Base-by-base conservation (phyloP, 257 asterid species). In the Pogostemon cablin region DNA sequence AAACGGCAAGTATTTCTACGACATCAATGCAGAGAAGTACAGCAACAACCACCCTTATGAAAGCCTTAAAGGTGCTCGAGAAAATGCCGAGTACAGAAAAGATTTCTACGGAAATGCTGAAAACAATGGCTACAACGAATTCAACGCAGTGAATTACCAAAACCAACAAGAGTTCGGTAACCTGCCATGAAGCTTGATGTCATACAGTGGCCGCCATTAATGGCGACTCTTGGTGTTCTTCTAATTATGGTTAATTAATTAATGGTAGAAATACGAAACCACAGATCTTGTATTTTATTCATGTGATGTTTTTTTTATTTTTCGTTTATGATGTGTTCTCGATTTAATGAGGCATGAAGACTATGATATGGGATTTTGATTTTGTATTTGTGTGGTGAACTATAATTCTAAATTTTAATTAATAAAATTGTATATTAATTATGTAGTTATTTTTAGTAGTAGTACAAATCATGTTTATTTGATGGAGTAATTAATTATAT, bases 1-100 rank as follows among this genome's bases (percentile, higher is more conserved):
- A 5, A 79, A 85, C 9, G 98, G 98, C 6, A 90, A 80, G 73
- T 92, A 82, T 39, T 84, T 37, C 20, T 82, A 84, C 49, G 82
- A 93, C 10, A 6, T 87, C 0, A 78, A 66, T 25, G 41, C 76
- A 3, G 95, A 75, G 17, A 88, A 52, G 17, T 83, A 71, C 67
- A 84, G 74, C 81, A 72, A 44, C 35, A 75, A 80, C 40, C 93
- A 83, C 25, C 93, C 90, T 0, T 82, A 85, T 17, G 86, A 73
- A 25, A 79, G 68, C 54, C 42, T 87, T 68, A 77, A 43, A 42
- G 78, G 65, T 7, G 79, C 69, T 66, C 69, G 67, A 49, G 4
- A 69, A 9, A 68, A 34, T 7, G 72, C 73, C 41, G 73, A 67
- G 10, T 69, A 20, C 5, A 80, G 72, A 79, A 77, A 75, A 35